A percentile compares a stretch with the other conserved stretches of the same genome.
These are phyloP conservation scores for Simplicillium sp. DNA, from an alignment of 2,329 filamentous ascomycete species.

Conservation along the genomic window DNA sequence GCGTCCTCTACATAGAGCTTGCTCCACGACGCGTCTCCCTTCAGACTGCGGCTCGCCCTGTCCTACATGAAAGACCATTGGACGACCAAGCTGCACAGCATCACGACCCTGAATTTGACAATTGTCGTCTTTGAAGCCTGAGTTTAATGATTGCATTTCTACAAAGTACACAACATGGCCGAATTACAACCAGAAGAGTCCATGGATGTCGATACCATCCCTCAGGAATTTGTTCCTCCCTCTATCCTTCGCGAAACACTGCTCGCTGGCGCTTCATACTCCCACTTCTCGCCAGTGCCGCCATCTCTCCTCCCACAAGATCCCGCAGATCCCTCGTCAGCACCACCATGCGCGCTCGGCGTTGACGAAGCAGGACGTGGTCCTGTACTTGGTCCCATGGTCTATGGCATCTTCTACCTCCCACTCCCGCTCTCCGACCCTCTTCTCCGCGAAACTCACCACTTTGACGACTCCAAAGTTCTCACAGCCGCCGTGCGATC, in stretches of 20 bases:
- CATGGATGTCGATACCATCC: conserved; percentile 9
- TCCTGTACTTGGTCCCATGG: conserved; percentile 79
- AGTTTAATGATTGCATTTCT: background rate
- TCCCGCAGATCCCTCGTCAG: conserved; percentile 20
- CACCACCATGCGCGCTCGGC: conserved; percentile 59
- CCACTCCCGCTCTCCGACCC: conserved; percentile 62
- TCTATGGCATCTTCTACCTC: conserved; percentile 64
- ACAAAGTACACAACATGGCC: conserved; percentile 22
- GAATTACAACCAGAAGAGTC: conserved; percentile 23
- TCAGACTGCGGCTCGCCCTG: background rate
- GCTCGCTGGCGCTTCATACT: conserved; percentile 57
- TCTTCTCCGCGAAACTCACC: conserved; percentile 68
- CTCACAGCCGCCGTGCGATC: conserved; percentile 74
- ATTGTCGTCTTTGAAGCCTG: too few relatives aligned
- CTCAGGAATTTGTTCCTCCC: conserved; percentile 52
- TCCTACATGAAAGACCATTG: too few relatives aligned
- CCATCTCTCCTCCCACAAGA: conserved; percentile 41
- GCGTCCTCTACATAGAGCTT: background rate
- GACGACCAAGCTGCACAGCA: too few relatives aligned
- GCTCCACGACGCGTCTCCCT: background rate
- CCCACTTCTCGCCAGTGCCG: conserved; percentile 63
- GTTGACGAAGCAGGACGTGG: conserved; percentile 92
- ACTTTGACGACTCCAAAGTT: conserved; percentile 93
- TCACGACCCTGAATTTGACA: too few relatives aligned
- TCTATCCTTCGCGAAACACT: conserved; percentile 52